These are phyloP conservation scores for Botryotinia convoluta DNA, from an alignment of 2,329 filamentous ascomycete genomes.

Conservation along the genomic window DNA sequence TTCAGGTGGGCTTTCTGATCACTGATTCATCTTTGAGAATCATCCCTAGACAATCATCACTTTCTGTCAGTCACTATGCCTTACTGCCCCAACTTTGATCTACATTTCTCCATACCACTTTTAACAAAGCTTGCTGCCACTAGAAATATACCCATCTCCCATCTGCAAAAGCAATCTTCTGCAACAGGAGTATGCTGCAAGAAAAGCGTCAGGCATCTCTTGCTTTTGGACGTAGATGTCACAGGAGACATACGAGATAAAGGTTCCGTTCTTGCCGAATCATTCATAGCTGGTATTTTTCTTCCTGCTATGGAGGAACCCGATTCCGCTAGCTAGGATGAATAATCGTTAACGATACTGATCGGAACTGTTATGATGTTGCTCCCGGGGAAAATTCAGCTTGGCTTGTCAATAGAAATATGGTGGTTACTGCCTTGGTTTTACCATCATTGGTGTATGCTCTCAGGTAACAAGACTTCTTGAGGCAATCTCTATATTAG, in stretches of 20 bases:
- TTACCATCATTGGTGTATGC: slow-evolving; percentile 30
- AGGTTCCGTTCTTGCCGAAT: not conserved
- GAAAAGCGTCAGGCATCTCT: not conserved
- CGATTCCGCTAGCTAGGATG: not conserved
- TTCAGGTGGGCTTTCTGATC: not conserved
- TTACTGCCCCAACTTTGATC: not conserved
- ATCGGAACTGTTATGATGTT: slow-evolving; percentile 6
- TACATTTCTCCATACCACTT: no score
- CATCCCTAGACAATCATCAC: not conserved
- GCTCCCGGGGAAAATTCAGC: slow-evolving; percentile 5
- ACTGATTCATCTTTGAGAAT: not conserved
- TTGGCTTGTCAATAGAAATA: slow-evolving; percentile 25
- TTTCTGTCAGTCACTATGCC: not conserved
- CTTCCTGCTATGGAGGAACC: not conserved
- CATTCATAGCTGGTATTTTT: not conserved
- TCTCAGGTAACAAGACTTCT: not conserved
- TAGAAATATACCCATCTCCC: not conserved
- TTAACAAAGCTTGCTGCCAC: not conserved
- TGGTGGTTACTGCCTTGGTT: slow-evolving; percentile 33
- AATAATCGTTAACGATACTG: not conserved
- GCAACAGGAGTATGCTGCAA: not conserved
- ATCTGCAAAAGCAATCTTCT: not conserved
- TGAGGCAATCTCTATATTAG: not conserved
- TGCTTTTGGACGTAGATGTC: not conserved
- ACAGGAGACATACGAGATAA: not conserved